Conservation (phyloP, 2,329 filamentous ascomycete species). For the Pseudogymnoascus sp. region DNA sequence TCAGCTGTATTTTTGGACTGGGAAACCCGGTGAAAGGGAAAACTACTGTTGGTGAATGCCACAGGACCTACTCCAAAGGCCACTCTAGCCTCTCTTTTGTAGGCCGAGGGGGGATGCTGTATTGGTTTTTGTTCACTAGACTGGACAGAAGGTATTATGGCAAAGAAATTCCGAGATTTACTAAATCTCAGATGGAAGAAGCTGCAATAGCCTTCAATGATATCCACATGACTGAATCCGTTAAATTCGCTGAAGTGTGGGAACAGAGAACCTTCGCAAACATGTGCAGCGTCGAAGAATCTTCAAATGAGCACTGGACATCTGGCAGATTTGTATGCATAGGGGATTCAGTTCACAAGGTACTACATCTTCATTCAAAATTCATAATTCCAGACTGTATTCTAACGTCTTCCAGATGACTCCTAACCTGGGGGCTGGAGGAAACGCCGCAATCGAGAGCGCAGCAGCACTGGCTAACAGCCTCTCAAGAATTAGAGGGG, state of each 20-base stretch:
- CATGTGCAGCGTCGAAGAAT: neutral
- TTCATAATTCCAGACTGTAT: neutral
- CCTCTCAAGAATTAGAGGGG: neutral
- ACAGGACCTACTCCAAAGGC: conserved; percentile 12
- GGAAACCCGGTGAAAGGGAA: conserved; percentile 3
- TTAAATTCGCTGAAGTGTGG: neutral
- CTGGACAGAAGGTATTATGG: neutral
- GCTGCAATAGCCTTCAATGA: neutral
- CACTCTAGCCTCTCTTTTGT: conserved; percentile 15
- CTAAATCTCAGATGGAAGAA: neutral
- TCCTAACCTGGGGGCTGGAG: conserved; percentile 11
- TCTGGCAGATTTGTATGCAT: conserved; percentile 9
- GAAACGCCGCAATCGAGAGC: conserved; percentile 13
- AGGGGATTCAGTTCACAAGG: conserved; percentile 12
- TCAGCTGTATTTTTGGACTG: conserved; percentile 22
- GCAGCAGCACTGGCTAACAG: conserved; percentile 12
- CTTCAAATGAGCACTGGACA: conserved; percentile 10
- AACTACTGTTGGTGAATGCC: neutral
- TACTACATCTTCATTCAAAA: neutral
- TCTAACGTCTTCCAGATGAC: conserved; percentile 11
- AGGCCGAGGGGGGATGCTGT: conserved; percentile 12
- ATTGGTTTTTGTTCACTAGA: conserved; percentile 11
- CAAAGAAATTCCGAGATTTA: neutral
- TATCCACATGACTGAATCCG: neutral
- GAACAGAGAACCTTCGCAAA: neutral